These are phyloP conservation scores for Trichomonas vaginalis DNA, from an alignment of 208 protist species.

Conservation along the genomic window DNA sequence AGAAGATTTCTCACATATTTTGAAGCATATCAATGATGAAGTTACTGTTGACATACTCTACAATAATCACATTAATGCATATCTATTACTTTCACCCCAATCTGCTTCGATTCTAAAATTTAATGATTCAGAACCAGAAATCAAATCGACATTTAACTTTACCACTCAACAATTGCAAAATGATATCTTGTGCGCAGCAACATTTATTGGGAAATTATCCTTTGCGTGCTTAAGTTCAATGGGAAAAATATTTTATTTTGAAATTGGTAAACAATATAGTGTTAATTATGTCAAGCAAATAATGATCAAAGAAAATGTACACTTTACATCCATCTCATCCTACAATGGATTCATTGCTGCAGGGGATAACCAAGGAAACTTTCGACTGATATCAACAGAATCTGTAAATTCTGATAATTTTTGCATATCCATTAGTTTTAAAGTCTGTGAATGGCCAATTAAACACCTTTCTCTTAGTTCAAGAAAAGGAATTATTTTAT, in stretches of 20 bases:
- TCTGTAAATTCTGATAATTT: not conserved
- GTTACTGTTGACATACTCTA: not conserved
- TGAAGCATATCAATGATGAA: not conserved
- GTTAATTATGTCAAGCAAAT: not conserved
- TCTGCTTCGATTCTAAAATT: not conserved
- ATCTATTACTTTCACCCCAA: not conserved
- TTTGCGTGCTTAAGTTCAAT: not conserved
- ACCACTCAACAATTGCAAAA: not conserved
- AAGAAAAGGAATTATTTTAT: not conserved
- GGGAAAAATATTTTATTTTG: not conserved
- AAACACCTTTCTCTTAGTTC: not conserved
- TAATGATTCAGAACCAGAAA: not conserved
- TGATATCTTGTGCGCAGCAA: not conserved
- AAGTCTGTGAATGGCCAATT: not conserved
- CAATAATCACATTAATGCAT: not conserved
- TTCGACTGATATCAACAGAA: not conserved
- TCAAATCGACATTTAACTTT: not conserved
- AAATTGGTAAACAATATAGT: not conserved
- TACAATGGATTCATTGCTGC: not conserved
- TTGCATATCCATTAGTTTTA: not conserved
- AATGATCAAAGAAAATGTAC: not conserved
- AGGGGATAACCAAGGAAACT: not conserved
- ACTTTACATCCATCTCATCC: not conserved
- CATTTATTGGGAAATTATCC: not conserved
- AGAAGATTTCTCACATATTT: not conserved